These are phyloP conservation scores for Phytopythium helicoides DNA, from an alignment of 352 stramenopile species.

Conservation along the genomic window DNA sequence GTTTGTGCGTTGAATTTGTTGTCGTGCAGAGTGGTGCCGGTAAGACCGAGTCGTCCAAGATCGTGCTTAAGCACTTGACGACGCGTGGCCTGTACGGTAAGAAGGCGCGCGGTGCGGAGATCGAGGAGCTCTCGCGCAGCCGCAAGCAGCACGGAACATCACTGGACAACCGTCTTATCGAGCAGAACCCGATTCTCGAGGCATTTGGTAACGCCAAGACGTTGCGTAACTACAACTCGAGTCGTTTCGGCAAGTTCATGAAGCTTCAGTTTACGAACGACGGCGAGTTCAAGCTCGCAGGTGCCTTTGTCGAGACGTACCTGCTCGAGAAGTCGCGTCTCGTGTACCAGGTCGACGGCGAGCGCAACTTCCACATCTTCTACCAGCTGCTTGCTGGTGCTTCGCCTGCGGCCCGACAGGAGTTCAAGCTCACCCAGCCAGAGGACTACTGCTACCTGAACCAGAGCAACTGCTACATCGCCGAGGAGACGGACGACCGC, in stretches of 20 bases:
- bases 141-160: slow-evolving; percentile 61
- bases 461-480: slow-evolving; percentile 91
- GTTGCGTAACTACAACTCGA: slow-evolving; percentile 94
- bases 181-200: slow-evolving; percentile 94
- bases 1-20: neutral
- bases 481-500: slow-evolving; percentile 91
- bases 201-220: slow-evolving; percentile 96
- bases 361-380: slow-evolving; percentile 96
- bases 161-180: slow-evolving; percentile 80
- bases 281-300: slow-evolving; percentile 80
- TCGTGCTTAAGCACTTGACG: slow-evolving; percentile 87
- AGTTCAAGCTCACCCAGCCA: slow-evolving; percentile 71
- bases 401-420: slow-evolving; percentile 37
- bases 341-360: slow-evolving; percentile 86
- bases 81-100: slow-evolving; percentile 86
- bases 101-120: slow-evolving; percentile 70
- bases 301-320: slow-evolving; percentile 88
- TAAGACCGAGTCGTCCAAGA: slow-evolving; percentile 91
- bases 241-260: slow-evolving; percentile 95
- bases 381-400: slow-evolving; percentile 89
- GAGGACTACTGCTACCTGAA: slow-evolving; percentile 94
- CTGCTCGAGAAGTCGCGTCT: slow-evolving; percentile 87
- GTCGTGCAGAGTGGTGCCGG: slow-evolving; percentile 61
- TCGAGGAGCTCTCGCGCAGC: slow-evolving; percentile 48
- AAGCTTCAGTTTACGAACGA: slow-evolving; percentile 93